Percentiles rank a stretch among this genome's conserved stretches.
phyloP scores from a whole-genome alignment of 768 basidiomycete species.

The Pulveroboletus sp. region DNA sequence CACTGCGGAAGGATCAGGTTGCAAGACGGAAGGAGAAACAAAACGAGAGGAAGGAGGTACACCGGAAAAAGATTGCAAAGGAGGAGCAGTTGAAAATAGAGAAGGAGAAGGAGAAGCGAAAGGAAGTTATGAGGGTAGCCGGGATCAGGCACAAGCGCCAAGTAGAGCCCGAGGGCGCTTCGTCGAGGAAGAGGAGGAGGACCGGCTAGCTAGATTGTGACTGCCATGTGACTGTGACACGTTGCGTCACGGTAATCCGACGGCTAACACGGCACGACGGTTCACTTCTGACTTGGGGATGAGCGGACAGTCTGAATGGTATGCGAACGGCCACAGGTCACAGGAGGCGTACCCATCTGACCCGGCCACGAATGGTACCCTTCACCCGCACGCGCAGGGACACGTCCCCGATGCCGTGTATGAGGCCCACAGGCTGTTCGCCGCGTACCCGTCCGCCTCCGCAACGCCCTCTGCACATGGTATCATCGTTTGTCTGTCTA shows the following conservation, averaged over 20 bases:
- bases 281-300: slow-evolving; percentile 16
- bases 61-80: slow-evolving; percentile 69
- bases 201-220: slow-evolving; percentile 18
- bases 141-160: slow-evolving; percentile 73
- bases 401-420: slow-evolving; percentile 49
- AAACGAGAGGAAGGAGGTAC: slow-evolving; percentile 63
- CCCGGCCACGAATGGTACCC: neutral
- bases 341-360: slow-evolving; percentile 14
- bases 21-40: slow-evolving; percentile 79
- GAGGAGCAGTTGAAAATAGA: slow-evolving; percentile 56
- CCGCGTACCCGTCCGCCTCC: slow-evolving; percentile 69
- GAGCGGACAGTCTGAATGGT: slow-evolving; percentile 25
- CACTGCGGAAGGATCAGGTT: slow-evolving; percentile 86
- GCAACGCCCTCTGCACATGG: slow-evolving; percentile 76
- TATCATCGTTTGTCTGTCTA: slow-evolving; percentile 24
- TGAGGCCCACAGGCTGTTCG: slow-evolving; percentile 61
- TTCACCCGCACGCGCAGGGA: slow-evolving; percentile 10
- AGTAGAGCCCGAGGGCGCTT: slow-evolving; percentile 49
- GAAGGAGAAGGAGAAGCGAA: slow-evolving; percentile 73
- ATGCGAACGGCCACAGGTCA: slow-evolving; percentile 16
- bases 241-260: slow-evolving; percentile 12
- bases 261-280: neutral
- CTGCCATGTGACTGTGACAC: slow-evolving; percentile 17
- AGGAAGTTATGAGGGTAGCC: slow-evolving; percentile 65
- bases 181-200: slow-evolving; percentile 48